Percentiles rank a stretch among this genome's conserved stretches.
phyloP scores from a whole-genome alignment of 2,329 filamentous ascomycete species.

The Trichoderma semiorbis region DNA sequence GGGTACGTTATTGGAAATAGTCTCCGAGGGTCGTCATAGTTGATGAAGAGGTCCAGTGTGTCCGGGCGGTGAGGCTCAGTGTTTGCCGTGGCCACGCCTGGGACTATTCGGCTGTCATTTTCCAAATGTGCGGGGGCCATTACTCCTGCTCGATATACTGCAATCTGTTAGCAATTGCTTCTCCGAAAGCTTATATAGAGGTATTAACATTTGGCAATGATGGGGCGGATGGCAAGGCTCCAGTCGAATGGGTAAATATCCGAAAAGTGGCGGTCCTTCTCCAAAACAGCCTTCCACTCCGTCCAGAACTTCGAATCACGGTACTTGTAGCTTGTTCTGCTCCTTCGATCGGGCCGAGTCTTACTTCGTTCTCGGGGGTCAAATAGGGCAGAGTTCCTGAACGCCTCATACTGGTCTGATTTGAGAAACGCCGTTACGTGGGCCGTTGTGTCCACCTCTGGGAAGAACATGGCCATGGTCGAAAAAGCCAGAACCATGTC shows the following conservation, averaged over 20 bases:
- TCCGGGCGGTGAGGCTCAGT: slow-evolving; percentile 28
- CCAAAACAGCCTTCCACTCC: slow-evolving; percentile 23
- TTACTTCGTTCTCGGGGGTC: slow-evolving; percentile 23
- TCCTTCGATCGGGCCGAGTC: slow-evolving; percentile 24
- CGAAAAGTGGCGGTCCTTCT: slow-evolving; percentile 17
- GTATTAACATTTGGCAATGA: slow-evolving; percentile 24
- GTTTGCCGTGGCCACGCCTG: slow-evolving; percentile 24
- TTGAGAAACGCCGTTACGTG: slow-evolving; percentile 23
- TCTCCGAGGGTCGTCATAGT: slow-evolving; percentile 26
- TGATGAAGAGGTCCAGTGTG: slow-evolving; percentile 29
- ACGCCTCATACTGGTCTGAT: slow-evolving; percentile 19
- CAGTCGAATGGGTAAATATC: slow-evolving; percentile 28
- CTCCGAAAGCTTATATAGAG: too few species aligned
- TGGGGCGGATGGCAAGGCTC: slow-evolving; percentile 27
- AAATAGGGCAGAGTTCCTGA: slow-evolving; percentile 24
- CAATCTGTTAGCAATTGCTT: slow-evolving; percentile 11
- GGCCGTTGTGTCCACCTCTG: slow-evolving; percentile 5
- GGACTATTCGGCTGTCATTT: slow-evolving; percentile 21
- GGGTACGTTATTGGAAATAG: slow-evolving; percentile 19
- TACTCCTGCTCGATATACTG: slow-evolving; percentile 28
- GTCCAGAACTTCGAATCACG: slow-evolving; percentile 25
- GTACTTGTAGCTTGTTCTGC: slow-evolving; percentile 26
- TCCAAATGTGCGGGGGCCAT: slow-evolving; percentile 25
- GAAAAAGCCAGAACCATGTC: slow-evolving; percentile 27
- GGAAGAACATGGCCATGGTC: slow-evolving; percentile 29